Evolutionary conservation across 2,329 filamentous ascomycete species (phyloP), one percentile per base, ranked within the genome.

Genomic region (Pestalotiopsis sp.): DNA sequence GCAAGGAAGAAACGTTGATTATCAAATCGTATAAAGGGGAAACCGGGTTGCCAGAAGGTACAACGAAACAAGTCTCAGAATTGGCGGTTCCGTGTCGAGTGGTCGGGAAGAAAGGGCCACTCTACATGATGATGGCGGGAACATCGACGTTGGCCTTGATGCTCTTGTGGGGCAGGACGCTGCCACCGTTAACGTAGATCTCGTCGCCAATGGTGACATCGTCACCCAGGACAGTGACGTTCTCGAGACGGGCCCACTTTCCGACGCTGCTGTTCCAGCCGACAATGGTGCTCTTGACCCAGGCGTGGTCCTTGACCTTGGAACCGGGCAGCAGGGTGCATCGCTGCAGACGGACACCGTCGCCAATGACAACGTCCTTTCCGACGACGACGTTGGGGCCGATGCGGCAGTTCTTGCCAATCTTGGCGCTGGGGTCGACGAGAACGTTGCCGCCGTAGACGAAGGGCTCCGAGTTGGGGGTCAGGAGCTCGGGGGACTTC

Each of bases 251-350:
- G 69, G 95, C 95, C 95, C 95, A 99, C 79, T 92, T 93, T 79
- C 95, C 95, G 68, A 99, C 94, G 45, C 90, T 92, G 85, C 94
- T 97, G 88, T 98, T 97, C 95, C 95, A 99, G 78, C 95, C 95
- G 66, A 98, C 94, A 80, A 99, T 98, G 76, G 95, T 96, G 80
- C 93, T 97, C 90, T 98, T 98, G 82, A 99, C 90, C 95, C 95
- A 98, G 62, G 96, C 96, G 81, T 99, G 95, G 80, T 99, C 96
- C 88, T 98, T 98, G 83, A 98, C 92, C 86, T 97, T 97, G 83
- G 92, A 94, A 77, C 93, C 93, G 71, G 92, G 89, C 73, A 99
- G 88, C 68, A 99, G 84, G 27, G 98, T 96, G 77, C 93, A 97
- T 76, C 96, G 91, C 84, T 98, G 95, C 73, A 99, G 88, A 75